phyloP scores from a whole-genome alignment of 23 red algal species.

The Gracilaria domingensis region DNA sequence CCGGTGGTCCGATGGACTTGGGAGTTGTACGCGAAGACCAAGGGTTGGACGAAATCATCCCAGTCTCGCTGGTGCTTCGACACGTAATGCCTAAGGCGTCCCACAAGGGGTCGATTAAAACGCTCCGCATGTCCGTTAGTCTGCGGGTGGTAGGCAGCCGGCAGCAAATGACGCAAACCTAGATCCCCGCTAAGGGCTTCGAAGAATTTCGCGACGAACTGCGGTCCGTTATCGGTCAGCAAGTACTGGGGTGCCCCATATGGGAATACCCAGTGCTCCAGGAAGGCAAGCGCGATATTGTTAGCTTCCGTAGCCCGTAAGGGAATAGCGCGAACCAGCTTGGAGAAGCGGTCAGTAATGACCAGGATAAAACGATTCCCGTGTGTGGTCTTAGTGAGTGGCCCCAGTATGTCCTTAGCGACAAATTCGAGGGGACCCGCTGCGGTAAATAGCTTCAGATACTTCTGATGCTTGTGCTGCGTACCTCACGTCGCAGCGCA shows the following conservation, averaged over 20 bases:
- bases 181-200: constrained; percentile 33
- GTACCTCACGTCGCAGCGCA: background rate
- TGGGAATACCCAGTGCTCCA: constrained; percentile 51
- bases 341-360: constrained; percentile 45
- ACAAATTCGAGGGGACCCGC: background rate
- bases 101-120: constrained; percentile 17
- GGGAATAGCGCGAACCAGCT: constrained; percentile 35
- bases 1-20: constrained; percentile 26
- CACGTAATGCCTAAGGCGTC: constrained; percentile 12
- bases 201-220: constrained; percentile 64
- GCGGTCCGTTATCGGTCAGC: constrained; percentile 30
- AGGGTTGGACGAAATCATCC: constrained; percentile 25
- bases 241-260: constrained; percentile 37
- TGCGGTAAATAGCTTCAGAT: constrained; percentile 12
- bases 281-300: constrained; percentile 31
- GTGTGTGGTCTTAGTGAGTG: constrained; percentile 24
- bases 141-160: constrained; percentile 47
- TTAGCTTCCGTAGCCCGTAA: background rate
- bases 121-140: constrained; percentile 50
- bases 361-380: constrained; percentile 45
- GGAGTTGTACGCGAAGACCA: constrained; percentile 11
- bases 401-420: constrained; percentile 52
- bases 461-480: background rate
- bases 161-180: background rate
- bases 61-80: constrained; percentile 31